These are phyloP conservation scores for Ilex asprella DNA, from an alignment of 257 asterid genomes.

Conservation along the genomic window DNA sequence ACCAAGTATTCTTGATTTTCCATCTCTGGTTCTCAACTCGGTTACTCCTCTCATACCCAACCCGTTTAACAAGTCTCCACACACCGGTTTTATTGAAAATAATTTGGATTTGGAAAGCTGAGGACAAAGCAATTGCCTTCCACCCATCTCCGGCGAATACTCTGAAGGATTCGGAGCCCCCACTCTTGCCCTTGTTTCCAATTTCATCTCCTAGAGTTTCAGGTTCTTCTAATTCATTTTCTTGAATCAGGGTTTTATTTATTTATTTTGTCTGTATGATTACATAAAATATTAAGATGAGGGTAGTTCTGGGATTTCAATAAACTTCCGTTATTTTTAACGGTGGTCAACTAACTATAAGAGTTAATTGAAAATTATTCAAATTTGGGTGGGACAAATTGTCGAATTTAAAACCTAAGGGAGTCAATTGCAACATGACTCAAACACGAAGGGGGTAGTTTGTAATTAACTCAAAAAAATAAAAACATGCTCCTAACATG, in stretches of 20 bases:
- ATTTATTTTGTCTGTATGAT: conserved; percentile 8
- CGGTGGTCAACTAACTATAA: no score
- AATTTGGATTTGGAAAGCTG: conserved; percentile 52
- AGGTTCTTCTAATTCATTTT: conserved; percentile 40
- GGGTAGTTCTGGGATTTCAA: no score
- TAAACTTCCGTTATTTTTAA: no score
- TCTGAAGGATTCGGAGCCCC: conserved; percentile 86
- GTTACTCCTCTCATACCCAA: conserved; percentile 83
- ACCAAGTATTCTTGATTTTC: conserved; percentile 83
- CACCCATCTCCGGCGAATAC: conserved; percentile 85
- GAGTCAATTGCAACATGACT: no score
- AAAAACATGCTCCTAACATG: no score
- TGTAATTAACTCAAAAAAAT: no score
- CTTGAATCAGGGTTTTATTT: conserved; percentile 23
- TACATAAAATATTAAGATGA: no score
- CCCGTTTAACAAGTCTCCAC: conserved; percentile 54
- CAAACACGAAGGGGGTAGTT: no score
- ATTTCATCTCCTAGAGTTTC: conserved; percentile 69
- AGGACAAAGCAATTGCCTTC: conserved; percentile 75
- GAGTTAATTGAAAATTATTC: no score
- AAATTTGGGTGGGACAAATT: no score
- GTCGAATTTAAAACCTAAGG: no score
- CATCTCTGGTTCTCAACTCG: conserved; percentile 81
- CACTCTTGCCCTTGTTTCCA: conserved; percentile 74
- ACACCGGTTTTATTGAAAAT: conserved; percentile 13